These are phyloP conservation scores for Penicillium ochrochloron DNA, from an alignment of 495 filamentous ascomycete genomes.

Conservation along the genomic window DNA sequence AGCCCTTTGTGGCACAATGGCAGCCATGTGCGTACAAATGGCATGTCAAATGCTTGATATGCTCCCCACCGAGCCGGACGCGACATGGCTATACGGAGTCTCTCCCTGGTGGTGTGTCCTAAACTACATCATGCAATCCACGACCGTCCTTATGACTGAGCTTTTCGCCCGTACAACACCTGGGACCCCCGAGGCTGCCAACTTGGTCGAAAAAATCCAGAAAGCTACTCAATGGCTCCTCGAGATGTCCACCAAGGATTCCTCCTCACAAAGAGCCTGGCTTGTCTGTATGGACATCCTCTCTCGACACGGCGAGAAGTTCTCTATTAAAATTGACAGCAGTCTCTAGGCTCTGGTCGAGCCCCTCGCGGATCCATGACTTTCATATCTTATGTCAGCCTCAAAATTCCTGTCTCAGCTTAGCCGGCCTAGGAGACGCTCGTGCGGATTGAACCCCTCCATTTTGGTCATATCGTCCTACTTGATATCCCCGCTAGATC, in stretches of 20 bases:
- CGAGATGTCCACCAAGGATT: constrained; percentile 49
- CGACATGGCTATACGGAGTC: constrained; percentile 45
- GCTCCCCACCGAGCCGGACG: constrained; percentile 44
- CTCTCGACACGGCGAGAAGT: constrained; percentile 20
- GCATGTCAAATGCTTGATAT: constrained; percentile 54
- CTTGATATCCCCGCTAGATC: not conserved
- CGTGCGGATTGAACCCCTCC: not conserved
- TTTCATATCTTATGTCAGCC: not conserved
- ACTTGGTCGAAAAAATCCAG: constrained; percentile 48
- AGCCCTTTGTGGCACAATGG: constrained; percentile 53
- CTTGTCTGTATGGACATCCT: constrained; percentile 31
- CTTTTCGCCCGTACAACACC: constrained; percentile 50
- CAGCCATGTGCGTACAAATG: constrained; percentile 54
- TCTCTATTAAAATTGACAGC: constrained; percentile 14
- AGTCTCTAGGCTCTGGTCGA: constrained; percentile 10
- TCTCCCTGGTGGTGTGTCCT: constrained; percentile 65
- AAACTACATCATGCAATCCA: constrained; percentile 65
- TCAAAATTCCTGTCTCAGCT: not conserved
- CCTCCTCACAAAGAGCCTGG: constrained; percentile 52
- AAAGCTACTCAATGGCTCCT: constrained; percentile 55
- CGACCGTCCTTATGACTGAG: constrained; percentile 59
- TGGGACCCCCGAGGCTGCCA: constrained; percentile 36
- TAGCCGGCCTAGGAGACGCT: not conserved
- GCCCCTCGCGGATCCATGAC: not conserved
- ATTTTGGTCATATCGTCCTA: not conserved